Percentiles rank a stretch among this genome's conserved stretches.
Evolutionary conservation across 176 grass and related monocot genomes (phyloP).

Genomic region (Phragmites australis): DNA sequence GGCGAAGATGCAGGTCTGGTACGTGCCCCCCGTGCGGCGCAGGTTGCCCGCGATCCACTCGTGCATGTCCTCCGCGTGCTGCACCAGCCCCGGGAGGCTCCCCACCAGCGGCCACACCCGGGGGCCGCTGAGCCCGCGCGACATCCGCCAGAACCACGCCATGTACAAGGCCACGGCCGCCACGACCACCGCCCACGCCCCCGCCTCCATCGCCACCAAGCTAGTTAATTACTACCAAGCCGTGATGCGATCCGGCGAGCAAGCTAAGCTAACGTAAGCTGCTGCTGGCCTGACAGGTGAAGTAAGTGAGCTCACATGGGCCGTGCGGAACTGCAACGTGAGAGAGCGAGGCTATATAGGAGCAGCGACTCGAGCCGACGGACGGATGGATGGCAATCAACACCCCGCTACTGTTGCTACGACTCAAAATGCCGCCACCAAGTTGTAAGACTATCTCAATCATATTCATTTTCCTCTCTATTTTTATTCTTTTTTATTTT

Average conservation of each 20-base stretch:
- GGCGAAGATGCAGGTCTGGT: conserved; percentile 92
- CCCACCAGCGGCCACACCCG: conserved; percentile 83
- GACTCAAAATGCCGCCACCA: conserved; percentile 25
- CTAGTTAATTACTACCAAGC: too few relatives aligned
- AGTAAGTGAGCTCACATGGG: conserved; percentile 43
- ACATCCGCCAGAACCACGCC: conserved; percentile 81
- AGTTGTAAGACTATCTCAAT: too few relatives aligned
- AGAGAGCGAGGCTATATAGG: conserved; percentile 30
- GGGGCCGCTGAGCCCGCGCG: conserved; percentile 57
- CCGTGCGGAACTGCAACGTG: not conserved
- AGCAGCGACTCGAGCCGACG: conserved; percentile 29
- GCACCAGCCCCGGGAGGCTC: conserved; percentile 79
- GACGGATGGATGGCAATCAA: conserved; percentile 48
- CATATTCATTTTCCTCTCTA: too few relatives aligned
- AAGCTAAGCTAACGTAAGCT: not conserved
- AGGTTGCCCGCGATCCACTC: conserved; percentile 93
- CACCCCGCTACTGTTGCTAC: conserved; percentile 7
- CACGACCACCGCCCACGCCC: conserved; percentile 34
- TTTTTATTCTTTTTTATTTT: too few relatives aligned
- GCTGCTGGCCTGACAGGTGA: conserved; percentile 15
- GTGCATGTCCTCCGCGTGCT: conserved; percentile 84
- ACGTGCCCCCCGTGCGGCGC: conserved; percentile 53
- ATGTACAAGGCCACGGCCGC: conserved; percentile 53
- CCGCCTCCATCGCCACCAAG: conserved; percentile 46
- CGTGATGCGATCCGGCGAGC: not conserved